Base-by-base conservation (phyloP, 176 grass and related monocot genomes). In the Aegilops umbellulata region DNA sequence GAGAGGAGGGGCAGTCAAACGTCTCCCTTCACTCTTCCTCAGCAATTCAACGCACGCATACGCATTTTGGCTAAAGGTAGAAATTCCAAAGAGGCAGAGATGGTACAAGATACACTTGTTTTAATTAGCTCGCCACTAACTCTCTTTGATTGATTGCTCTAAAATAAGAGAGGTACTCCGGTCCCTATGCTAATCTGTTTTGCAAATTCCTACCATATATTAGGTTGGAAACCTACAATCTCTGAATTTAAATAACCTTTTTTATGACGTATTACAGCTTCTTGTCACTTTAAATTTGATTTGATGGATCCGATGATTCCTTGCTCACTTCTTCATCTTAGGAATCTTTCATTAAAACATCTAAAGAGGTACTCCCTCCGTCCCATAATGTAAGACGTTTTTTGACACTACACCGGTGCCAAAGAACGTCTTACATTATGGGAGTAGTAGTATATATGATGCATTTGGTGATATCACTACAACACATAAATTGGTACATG, bases 1-100 rank as follows among this genome's bases (percentile, higher is more conserved):
- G 65, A 70, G n/a, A 38, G 49, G 76, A 85, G 69, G 82, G 84
- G 15, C 73, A 69, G 88, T 90, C 84, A 83, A 87, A 61, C 55
- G 57, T 46, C 35, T 79, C 47, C 79, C 34, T 81, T 90, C 69
- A 30, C 29, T 76, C 69, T 76, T 23, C 65, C 19, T 77, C 79
- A 63, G 53, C 49, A 81, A 76, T 34, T 72, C 86, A 62, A 63
- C n/a, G 38, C 76, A 51, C 17, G 19, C 67, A 80, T 87, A 67
- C 61, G 60, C 76, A 58, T 87, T 91, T 91, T 80, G 69, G 69
- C 69, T 87, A 84, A 87, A 87, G 76, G 61, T 41, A 38, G 41
- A 79, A 87, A 79, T 88, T 88, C 61, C 81, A 70, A 69, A 76
- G 69, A 75, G 22, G 49, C 69, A 49, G 29, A 20, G 61, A 84